Conservation (phyloP, 2,329 filamentous ascomycete species). For the Fusarium falciforme region DNA sequence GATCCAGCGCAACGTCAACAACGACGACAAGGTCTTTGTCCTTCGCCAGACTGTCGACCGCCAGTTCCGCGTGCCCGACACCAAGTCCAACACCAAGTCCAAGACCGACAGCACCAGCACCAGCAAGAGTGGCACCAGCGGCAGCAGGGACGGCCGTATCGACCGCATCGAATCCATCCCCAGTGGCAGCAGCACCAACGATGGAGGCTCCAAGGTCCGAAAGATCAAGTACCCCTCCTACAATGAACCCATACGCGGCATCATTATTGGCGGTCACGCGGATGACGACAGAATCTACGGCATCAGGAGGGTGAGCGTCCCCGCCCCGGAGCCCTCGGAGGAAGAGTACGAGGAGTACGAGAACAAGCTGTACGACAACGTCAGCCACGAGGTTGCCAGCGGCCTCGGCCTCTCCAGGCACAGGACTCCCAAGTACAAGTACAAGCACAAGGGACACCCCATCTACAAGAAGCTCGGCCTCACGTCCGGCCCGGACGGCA, state of each 20-base stretch:
- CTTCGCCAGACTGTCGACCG: neutral
- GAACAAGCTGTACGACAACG: conserved; percentile 9
- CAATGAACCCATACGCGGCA: too few relatives aligned
- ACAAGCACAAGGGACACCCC: neutral
- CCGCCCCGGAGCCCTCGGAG: neutral
- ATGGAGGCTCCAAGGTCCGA: neutral
- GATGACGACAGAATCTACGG: neutral
- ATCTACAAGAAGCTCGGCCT: neutral
- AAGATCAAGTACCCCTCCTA: neutral
- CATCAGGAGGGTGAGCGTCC: neutral
- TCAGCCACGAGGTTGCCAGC: neutral
- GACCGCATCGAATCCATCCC: neutral
- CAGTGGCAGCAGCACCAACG: neutral
- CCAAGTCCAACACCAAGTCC: neutral
- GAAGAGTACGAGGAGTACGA: conserved; percentile 2
- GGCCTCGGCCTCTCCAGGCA: neutral
- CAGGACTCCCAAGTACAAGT: neutral
- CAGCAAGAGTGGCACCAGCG: neutral
- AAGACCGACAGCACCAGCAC: neutral
- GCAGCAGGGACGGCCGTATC: neutral
- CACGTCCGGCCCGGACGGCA: neutral
- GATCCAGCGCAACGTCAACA: neutral
- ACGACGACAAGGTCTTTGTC: neutral
- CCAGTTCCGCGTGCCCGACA: neutral
- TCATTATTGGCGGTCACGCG: too few relatives aligned